Evolutionary conservation across 176 grass and related monocot genomes (phyloP), one percentile per base, ranked within the genome.

Genomic region (Themeda triandra): DNA sequence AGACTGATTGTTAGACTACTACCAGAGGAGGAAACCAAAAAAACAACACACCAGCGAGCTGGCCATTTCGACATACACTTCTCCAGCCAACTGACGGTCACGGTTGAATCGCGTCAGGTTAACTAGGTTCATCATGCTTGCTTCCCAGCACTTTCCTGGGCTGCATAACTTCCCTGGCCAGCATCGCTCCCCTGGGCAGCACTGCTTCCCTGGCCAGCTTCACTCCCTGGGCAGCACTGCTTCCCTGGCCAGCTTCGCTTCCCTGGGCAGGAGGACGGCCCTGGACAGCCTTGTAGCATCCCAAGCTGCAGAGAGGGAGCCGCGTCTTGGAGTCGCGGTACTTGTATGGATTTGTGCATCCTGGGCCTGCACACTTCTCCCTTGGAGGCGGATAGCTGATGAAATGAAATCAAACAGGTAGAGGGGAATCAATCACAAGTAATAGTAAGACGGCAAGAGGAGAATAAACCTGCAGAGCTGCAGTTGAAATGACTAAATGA

Each of bases 371-470:
- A 13, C 96, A 99, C 81, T 94, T 99, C 93, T 96, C 96, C 81
- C 96, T 89, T 33, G 96, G 89, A 78, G 96, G 96, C 40, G 96
- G 96, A 86, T 99, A 99, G 85, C 96, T 99, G 83, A 85, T 30
- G 45, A 36, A 72, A 87, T 68, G 36, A 80, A 73, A 80, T 31
- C 27, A 44, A 78, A 29, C 13, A 46, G 71, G 42, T 51, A 67
- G 17, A 64, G 9, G 58, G 42, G 7, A 62, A 74, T 70, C 32
- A 82, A 66, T 56, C 25, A 54, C 56, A 39, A 63, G 58, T 3
- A 36, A 53, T 42, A 49, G 2, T 8, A 51, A 6, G 46, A 65
- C 48, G 1, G 21, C 24, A 42, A 62, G 32, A 69, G 27, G 44
- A 19, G 54, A 71, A 28, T 77, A 23, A 77, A 77, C 28, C 63